A percentile compares a stretch with the other conserved stretches of the same genome.
These are phyloP conservation scores for Endocladia muricata DNA, from an alignment of 31 red algal genomes.

Conservation along the genomic window DNA sequence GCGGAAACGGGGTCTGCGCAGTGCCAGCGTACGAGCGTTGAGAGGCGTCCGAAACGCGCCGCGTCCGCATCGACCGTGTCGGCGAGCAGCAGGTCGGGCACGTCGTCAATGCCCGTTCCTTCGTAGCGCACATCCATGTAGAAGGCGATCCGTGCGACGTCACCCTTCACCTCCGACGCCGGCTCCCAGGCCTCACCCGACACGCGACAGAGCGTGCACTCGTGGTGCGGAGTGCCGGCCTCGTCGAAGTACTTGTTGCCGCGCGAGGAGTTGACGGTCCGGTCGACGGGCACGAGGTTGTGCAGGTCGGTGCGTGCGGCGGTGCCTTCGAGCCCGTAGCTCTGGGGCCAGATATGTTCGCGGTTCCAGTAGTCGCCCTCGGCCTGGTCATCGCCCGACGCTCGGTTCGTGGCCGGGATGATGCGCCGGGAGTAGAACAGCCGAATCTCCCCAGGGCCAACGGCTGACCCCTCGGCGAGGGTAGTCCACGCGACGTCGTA, in stretches of 20 bases:
- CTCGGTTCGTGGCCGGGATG: too few species aligned
- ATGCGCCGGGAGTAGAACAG: too few species aligned
- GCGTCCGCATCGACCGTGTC: neutral
- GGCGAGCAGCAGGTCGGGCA: neutral
- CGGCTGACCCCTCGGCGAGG: too few species aligned
- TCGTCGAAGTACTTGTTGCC: slow-evolving; percentile 1
- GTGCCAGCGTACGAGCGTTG: neutral
- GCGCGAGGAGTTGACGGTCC: neutral
- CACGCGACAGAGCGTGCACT: neutral
- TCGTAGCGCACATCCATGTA: slow-evolving; percentile 1
- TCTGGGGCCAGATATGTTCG: too few species aligned
- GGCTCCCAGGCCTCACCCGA: neutral
- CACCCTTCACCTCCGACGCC: neutral
- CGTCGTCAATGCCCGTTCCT: neutral
- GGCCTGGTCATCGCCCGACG: too few species aligned
- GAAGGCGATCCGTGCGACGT: neutral
- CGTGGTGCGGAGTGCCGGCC: neutral
- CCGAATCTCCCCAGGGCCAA: too few species aligned
- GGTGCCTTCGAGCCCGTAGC: too few species aligned
- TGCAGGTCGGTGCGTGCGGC: too few species aligned
- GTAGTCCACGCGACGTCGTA: too few species aligned
- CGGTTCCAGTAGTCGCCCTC: too few species aligned
- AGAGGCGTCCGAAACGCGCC: neutral
- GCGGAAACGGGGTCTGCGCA: neutral
- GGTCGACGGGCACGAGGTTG: neutral